Percentiles rank a stretch among this genome's conserved stretches.
phyloP scores from a whole-genome alignment of 2,329 filamentous ascomycete genomes.

The Talaromyces verruculosus region DNA sequence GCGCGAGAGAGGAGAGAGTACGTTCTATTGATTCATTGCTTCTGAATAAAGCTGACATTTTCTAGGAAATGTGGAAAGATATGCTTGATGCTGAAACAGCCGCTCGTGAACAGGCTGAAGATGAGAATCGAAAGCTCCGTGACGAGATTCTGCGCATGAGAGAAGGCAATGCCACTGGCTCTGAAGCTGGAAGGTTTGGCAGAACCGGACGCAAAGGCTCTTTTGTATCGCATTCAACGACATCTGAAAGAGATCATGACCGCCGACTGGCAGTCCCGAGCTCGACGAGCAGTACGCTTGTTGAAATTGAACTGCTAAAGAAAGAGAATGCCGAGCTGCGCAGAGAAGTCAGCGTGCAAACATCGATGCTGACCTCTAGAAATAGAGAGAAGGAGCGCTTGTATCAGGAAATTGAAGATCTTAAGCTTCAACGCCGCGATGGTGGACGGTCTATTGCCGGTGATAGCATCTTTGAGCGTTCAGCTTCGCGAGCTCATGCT shows the following conservation, averaged over 20 bases:
- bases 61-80: constrained; percentile 86
- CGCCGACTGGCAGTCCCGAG: constrained; percentile 53
- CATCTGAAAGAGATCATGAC: constrained; percentile 31
- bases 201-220: constrained; percentile 39
- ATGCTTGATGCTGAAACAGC: constrained; percentile 88
- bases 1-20: constrained; percentile 51
- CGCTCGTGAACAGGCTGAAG: constrained; percentile 83
- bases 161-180: constrained; percentile 34
- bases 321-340: constrained; percentile 91
- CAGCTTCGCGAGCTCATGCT: constrained; percentile 77
- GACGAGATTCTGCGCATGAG: constrained; percentile 77
- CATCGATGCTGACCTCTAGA: constrained; percentile 93
- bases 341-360: constrained; percentile 90
- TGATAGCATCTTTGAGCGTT: constrained; percentile 92
- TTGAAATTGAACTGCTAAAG: constrained; percentile 80
- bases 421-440: constrained; percentile 78
- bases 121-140: constrained; percentile 78
- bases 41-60: constrained; percentile 21
- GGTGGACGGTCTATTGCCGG: constrained; percentile 62
- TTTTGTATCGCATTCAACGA: constrained; percentile 39
- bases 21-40: constrained; percentile 25
- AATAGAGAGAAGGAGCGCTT: constrained; percentile 93
- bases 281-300: constrained; percentile 66
- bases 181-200: constrained; percentile 33
- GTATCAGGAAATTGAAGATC: constrained; percentile 94